Base-by-base conservation (phyloP, 192 early-diverging fungal genomes). In the Linnemannia zychae region DNA sequence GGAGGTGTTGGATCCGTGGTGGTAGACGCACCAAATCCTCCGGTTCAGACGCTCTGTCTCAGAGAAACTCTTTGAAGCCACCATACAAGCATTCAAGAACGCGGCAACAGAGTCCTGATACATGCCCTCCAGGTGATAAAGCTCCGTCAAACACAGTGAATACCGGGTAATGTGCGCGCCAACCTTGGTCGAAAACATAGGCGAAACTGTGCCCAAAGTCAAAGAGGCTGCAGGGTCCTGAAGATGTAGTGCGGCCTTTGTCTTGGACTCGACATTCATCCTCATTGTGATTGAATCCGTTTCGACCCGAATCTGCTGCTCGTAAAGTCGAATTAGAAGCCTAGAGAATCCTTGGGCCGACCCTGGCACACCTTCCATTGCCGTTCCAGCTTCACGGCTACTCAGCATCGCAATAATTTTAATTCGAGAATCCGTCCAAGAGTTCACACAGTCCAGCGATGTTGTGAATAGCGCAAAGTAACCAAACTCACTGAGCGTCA, bases 401-500 rank as follows among this genome's bases (percentile, higher is more conserved):
- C 83, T 85, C 9, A 85, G 46, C 63, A 79, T 76, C 3, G 78
- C 83, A 76, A 85, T 85, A 48, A 76, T 76, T 47, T 85, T 85
- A 60, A 85, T 65, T 3, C 73, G 53, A 1, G 77, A 63, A 33
- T 85, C 77, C 3, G 74, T 40, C 83, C 83, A 85, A 16, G 83
- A 85, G 20, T 50, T 33, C 17, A 79, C 37, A 68, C 83, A 75
- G 22, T 85, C 83, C 83, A 85, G 72, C 2, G 83, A 76, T 1
- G 83, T 85, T 17, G 83, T 85, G 36, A 85, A 85, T 20, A 85
- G 71, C 0, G 77, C 83, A 79, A 79, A 76, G 71, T 85, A 85
- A 33, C 83, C 83, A 73, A 85, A 85, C 49, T 85, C 83, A 28
- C 78, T 85, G 36, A 85, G 31, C 3, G 83, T 85, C 67, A 85